A percentile compares a stretch with the other conserved stretches of the same genome.
These are phyloP conservation scores for Dimocarpus longan DNA, from an alignment of 345 rosid species.

Conservation along the genomic window DNA sequence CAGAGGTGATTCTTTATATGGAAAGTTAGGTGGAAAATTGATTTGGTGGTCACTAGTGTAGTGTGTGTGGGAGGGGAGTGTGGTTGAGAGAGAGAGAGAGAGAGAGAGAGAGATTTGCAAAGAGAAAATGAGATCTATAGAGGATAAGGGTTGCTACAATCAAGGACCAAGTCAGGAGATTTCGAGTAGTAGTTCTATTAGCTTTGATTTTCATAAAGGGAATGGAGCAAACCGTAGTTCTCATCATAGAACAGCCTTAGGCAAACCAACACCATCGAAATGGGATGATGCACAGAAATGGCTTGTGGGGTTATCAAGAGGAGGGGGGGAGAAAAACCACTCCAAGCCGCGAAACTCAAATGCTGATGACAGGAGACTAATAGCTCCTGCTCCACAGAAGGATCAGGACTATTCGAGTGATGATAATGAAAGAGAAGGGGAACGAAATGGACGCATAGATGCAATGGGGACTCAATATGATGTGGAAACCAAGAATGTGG, in stretches of 20 bases:
- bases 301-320: slow-evolving; percentile 79
- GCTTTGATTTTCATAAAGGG: slow-evolving; percentile 77
- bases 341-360: slow-evolving; percentile 80
- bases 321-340: slow-evolving; percentile 57
- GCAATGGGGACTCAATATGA: slow-evolving; percentile 34
- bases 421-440: slow-evolving; percentile 51
- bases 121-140: slow-evolving; percentile 69
- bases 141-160: slow-evolving; percentile 55
- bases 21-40: background rate
- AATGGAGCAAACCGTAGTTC: slow-evolving; percentile 53
- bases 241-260: slow-evolving; percentile 74
- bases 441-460: slow-evolving; percentile 36
- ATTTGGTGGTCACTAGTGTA: background rate
- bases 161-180: slow-evolving; percentile 57
- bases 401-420: slow-evolving; percentile 59
- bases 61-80: slow-evolving; percentile 21
- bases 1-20: background rate
- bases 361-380: slow-evolving; percentile 85
- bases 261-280: slow-evolving; percentile 90
- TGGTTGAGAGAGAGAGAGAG: slow-evolving; percentile 10
- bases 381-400: slow-evolving; percentile 74
- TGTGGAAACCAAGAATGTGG: slow-evolving; percentile 74
- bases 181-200: slow-evolving; percentile 32
- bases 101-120: slow-evolving; percentile 16
- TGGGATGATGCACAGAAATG: slow-evolving; percentile 99